A percentile compares a stretch with the other conserved stretches of the same genome.
phyloP scores from a whole-genome alignment of 352 stramenopile genomes.

The Globisporangium echinulatum region DNA sequence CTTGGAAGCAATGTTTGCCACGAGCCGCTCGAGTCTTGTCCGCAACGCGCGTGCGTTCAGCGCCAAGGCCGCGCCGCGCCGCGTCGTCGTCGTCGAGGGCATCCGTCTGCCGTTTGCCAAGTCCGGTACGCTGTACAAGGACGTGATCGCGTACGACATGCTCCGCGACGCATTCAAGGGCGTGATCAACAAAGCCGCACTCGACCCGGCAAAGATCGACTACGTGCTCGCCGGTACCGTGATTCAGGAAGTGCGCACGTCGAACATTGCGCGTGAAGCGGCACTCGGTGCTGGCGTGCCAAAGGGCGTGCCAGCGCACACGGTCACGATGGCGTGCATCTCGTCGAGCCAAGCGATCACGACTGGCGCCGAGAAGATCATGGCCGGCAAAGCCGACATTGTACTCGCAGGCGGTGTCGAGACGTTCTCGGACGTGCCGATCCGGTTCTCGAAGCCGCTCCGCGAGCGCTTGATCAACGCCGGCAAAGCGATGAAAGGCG shows the following conservation, averaged over 20 bases:
- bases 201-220: constrained; percentile 94
- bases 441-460: constrained; percentile 90
- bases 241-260: constrained; percentile 96
- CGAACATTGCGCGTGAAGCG: constrained; percentile 96
- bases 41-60: constrained; percentile 33
- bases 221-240: constrained; percentile 96
- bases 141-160: constrained; percentile 96
- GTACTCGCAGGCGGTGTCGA: constrained; percentile 94
- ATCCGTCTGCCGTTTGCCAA: constrained; percentile 94
- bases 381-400: constrained; percentile 92
- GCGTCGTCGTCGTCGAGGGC: constrained; percentile 92
- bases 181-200: constrained; percentile 92
- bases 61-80: constrained; percentile 31
- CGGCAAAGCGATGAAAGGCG: constrained; percentile 95
- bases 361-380: constrained; percentile 93
- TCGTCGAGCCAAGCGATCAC: constrained; percentile 94
- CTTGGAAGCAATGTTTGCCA: constrained; percentile 19
- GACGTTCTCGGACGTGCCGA: constrained; percentile 97
- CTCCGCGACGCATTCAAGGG: constrained; percentile 94
- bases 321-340: constrained; percentile 95
- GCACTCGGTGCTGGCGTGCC: constrained; percentile 95
- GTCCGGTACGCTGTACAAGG: constrained; percentile 94
- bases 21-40: constrained; percentile 18
- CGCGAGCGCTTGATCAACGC: constrained; percentile 78
- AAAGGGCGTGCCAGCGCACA: constrained; percentile 92